Percentiles rank a stretch among this genome's conserved stretches.
phyloP scores from a whole-genome alignment of 2,329 filamentous ascomycete species.

The Aspergillus amoenus region DNA sequence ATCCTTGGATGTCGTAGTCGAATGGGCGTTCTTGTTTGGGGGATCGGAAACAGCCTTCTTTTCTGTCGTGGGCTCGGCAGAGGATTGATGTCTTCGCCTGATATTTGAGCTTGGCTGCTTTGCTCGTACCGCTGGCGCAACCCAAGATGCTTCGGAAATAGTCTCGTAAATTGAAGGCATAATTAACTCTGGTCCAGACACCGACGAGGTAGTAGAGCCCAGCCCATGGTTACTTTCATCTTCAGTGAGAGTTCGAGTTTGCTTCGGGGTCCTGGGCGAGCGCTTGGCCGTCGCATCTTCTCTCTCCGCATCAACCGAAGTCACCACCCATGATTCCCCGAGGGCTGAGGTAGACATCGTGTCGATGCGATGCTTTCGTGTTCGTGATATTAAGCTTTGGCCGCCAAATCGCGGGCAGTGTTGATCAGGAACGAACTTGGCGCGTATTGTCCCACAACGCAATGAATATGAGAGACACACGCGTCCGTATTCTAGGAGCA shows the following conservation, averaged over 20 bases:
- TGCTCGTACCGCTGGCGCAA: constrained; percentile 27
- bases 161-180: constrained; percentile 42
- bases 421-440: background rate
- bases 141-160: constrained; percentile 34
- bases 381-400: background rate
- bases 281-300: constrained; percentile 7
- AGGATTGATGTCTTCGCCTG: constrained; percentile 25
- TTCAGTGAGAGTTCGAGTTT: constrained; percentile 7
- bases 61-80: background rate
- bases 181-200: constrained; percentile 39
- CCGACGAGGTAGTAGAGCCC: constrained; percentile 28
- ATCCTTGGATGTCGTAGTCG: background rate
- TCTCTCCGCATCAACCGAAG: constrained; percentile 21
- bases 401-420: background rate
- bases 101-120: constrained; percentile 14
- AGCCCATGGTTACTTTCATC: constrained; percentile 16
- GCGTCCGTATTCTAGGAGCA: background rate
- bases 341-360: constrained; percentile 23
- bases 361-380: background rate
- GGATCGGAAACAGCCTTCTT: background rate
- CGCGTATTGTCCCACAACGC: background rate
- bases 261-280: constrained; percentile 11
- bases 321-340: constrained; percentile 41
- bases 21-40: background rate
- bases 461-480: background rate